Percentiles rank a stretch among this genome's conserved stretches.
phyloP scores from a whole-genome alignment of 2,329 filamentous ascomycete genomes.

The Trichothecium sympodiale region DNA sequence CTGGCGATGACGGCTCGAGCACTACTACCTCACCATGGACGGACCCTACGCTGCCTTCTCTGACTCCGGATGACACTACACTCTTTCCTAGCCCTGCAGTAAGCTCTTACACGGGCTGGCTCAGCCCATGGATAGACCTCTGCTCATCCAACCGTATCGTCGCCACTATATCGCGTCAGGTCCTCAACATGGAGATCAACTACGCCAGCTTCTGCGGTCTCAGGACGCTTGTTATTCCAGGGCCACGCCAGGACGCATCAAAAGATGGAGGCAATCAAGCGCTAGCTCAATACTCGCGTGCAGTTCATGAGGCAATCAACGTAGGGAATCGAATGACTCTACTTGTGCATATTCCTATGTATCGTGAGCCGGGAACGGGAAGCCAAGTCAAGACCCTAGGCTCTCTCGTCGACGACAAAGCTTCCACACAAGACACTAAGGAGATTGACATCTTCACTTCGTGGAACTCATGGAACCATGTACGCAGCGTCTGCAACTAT shows the following conservation, averaged over 20 bases:
- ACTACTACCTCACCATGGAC: constrained; percentile 34
- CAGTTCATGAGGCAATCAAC: constrained; percentile 67
- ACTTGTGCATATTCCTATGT: constrained; percentile 75
- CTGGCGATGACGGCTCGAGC: constrained; percentile 24
- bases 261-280: constrained; percentile 37
- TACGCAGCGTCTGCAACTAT: constrained; percentile 80
- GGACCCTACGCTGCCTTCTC: constrained; percentile 50
- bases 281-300: constrained; percentile 69
- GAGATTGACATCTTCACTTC: constrained; percentile 62
- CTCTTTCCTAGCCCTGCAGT: constrained; percentile 58
- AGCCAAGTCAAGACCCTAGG: constrained; percentile 42
- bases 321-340: constrained; percentile 69
- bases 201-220: constrained; percentile 95
- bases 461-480: constrained; percentile 91
- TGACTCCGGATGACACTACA: constrained; percentile 71
- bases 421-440: constrained; percentile 20
- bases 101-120: constrained; percentile 64
- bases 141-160: constrained; percentile 74
- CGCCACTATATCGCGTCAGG: constrained; percentile 77
- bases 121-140: constrained; percentile 90
- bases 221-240: constrained; percentile 69
- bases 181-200: constrained; percentile 80
- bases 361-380: constrained; percentile 55
- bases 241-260: constrained; percentile 56
- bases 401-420: constrained; percentile 21